Percentiles rank a stretch among this genome's conserved stretches.
phyloP scores from a whole-genome alignment of 202 grass and related monocot genomes.

The Digitaria exilis region DNA sequence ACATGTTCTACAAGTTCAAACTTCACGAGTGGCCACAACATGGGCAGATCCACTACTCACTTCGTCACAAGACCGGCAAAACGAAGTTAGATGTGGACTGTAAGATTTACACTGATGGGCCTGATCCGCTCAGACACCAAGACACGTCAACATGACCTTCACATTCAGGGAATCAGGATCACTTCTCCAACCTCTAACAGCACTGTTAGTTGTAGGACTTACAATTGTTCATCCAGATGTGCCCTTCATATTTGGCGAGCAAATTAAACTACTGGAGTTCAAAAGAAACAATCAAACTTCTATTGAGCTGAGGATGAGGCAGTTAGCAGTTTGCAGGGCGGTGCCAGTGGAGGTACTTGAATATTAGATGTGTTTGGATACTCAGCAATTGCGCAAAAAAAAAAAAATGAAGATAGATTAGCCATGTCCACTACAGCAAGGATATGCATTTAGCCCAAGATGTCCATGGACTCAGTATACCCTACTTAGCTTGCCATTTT shows the following conservation, averaged over 20 bases:
- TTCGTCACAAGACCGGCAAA: background rate
- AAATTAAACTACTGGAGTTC: background rate
- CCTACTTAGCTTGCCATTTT: background rate
- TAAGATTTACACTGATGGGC: background rate
- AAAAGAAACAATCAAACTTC: background rate
- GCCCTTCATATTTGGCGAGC: background rate
- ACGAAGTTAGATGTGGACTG: background rate
- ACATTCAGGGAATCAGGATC: background rate
- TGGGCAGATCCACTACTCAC: background rate
- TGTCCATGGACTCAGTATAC: background rate
- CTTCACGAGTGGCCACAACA: background rate
- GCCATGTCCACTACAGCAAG: background rate
- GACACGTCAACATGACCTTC: background rate
- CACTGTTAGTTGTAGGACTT: background rate
- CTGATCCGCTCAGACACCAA: background rate
- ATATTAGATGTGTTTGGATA: background rate
- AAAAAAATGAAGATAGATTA: background rate
- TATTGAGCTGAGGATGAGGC: background rate
- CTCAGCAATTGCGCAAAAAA: background rate
- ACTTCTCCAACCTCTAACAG: background rate
- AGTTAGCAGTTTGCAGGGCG: background rate
- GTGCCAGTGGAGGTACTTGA: too few species aligned
- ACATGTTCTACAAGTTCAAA: background rate
- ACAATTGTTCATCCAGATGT: background rate
- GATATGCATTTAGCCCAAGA: background rate